These are phyloP conservation scores for Geranomyces michiganensis DNA, from an alignment of 192 early-diverging fungal genomes.

Conservation along the genomic window DNA sequence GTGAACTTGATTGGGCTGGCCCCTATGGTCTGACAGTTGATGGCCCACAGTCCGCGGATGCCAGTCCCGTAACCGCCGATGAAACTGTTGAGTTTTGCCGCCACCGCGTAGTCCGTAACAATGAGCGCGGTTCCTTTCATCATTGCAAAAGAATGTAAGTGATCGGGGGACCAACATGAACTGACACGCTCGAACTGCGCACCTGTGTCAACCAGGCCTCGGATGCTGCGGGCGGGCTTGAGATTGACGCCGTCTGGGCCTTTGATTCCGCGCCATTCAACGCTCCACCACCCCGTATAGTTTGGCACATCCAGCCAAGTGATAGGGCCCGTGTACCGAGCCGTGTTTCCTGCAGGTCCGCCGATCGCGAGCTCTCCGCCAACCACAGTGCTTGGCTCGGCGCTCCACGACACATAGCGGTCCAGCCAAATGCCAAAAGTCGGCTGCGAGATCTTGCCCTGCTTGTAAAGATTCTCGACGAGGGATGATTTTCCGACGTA, in stretches of 20 bases:
- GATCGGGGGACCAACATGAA: neutral
- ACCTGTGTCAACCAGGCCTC: conserved; percentile 30
- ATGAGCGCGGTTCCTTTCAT: conserved; percentile 32
- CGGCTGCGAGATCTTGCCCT: conserved; percentile 1
- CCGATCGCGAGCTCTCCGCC: conserved; percentile 28
- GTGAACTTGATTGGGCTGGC: conserved; percentile 14
- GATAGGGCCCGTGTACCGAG: conserved; percentile 30
- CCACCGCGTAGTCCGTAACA: conserved; percentile 23
- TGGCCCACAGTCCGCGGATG: conserved; percentile 23
- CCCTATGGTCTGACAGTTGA: conserved; percentile 11
- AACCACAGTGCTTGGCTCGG: conserved; percentile 3
- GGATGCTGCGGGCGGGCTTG: conserved; percentile 6
- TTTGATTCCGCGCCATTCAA: conserved; percentile 10
- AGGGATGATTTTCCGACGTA: conserved; percentile 21
- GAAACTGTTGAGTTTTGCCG: conserved; percentile 9
- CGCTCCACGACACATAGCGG: conserved; percentile 1
- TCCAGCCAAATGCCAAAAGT: conserved; percentile 33
- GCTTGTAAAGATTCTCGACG: conserved; percentile 30
- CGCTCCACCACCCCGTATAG: conserved; percentile 28
- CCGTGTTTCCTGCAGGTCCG: conserved; percentile 20
- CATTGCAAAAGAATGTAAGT: neutral
- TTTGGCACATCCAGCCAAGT: conserved; percentile 27
- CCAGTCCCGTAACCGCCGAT: conserved; percentile 14
- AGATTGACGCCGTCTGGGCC: conserved; percentile 22
- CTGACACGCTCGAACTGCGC: neutral